Evolutionary conservation across 331 rosid genomes (phyloP).

Genomic region (Dryas integrifolia): DNA sequence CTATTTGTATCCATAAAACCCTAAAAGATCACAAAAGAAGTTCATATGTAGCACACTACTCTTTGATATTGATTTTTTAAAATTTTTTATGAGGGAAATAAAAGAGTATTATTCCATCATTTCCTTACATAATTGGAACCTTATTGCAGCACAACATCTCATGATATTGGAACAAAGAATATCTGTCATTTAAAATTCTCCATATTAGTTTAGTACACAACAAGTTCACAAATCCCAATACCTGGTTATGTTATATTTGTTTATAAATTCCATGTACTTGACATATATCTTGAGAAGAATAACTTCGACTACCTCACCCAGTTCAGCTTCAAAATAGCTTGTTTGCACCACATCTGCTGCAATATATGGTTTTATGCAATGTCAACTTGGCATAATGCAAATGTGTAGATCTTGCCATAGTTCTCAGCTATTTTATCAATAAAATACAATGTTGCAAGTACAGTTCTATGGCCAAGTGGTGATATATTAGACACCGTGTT

Average conservation of each 20-base stretch:
- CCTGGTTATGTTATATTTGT: background rate
- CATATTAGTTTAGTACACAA: background rate
- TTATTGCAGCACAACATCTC: background rate
- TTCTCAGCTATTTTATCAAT: background rate
- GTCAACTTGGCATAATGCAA: background rate
- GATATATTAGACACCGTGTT: background rate
- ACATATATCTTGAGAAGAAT: background rate
- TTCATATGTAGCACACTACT: background rate
- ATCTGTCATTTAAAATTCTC: background rate
- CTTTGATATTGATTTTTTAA: background rate
- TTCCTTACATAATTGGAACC: background rate
- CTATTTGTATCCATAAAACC: background rate
- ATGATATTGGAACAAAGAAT: background rate
- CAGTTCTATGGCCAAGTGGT: background rate
- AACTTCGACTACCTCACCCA: constrained; percentile 4
- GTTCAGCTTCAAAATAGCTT: background rate
- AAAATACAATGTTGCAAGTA: background rate
- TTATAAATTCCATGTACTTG: background rate
- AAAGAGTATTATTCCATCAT: background rate
- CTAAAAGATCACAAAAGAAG: background rate
- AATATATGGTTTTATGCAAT: background rate
- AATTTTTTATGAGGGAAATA: background rate
- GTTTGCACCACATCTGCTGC: background rate
- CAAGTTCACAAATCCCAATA: background rate
- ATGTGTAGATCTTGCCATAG: background rate